phyloP scores from a whole-genome alignment of 768 basidiomycete genomes.

The Kwoniella bestiolae region DNA sequence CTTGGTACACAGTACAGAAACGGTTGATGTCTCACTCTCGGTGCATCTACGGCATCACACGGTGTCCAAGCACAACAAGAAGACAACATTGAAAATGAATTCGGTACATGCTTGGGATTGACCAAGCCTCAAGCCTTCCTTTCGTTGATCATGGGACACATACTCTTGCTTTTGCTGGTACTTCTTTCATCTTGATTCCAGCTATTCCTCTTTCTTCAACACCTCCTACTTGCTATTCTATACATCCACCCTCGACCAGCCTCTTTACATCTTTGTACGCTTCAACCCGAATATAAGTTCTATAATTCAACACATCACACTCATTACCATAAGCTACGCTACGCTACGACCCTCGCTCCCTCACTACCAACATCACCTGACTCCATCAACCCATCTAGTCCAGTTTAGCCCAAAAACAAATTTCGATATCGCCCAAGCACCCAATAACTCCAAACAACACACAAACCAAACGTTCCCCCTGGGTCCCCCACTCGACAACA shows the following conservation, averaged over 20 bases:
- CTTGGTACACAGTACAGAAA: background rate
- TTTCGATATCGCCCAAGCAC: background rate
- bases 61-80: background rate
- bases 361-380: background rate
- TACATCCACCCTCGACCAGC: background rate
- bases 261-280: background rate
- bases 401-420: constrained; percentile 6
- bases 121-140: background rate
- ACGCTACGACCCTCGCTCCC: background rate
- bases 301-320: too few species aligned
- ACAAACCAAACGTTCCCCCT: background rate
- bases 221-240: background rate
- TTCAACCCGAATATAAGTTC: background rate
- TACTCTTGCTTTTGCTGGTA: background rate
- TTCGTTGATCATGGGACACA: background rate
- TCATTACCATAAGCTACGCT: background rate
- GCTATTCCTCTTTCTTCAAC: background rate
- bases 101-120: background rate
- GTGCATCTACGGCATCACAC: background rate
- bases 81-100: background rate
- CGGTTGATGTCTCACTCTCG: background rate
- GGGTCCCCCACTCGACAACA: constrained; percentile 3
- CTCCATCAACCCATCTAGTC: background rate
- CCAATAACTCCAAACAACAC: background rate
- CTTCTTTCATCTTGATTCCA: background rate